A percentile compares a stretch with the other conserved stretches of the same genome.
These are phyloP conservation scores for Penicillium italicum DNA, from an alignment of 2,329 filamentous ascomycete species.

Conservation along the genomic window DNA sequence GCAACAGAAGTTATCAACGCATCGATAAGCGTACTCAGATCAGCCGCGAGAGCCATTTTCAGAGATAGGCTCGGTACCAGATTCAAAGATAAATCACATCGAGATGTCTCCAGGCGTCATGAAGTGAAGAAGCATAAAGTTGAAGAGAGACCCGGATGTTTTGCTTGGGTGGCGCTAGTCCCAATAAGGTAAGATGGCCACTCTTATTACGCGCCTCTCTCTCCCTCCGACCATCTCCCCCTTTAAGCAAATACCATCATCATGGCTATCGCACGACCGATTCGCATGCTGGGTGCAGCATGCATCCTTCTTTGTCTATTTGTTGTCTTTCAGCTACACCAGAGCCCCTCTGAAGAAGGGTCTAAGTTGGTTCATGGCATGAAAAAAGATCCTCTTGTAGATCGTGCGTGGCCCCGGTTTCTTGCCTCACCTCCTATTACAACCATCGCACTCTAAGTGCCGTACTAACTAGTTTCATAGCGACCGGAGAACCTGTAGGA, in stretches of 20 bases:
- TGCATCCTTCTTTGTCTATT: slow-evolving; percentile 73
- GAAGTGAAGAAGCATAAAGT: neutral
- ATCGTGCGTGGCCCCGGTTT: slow-evolving; percentile 60
- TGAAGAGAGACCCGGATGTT: slow-evolving; percentile 9
- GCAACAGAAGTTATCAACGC: slow-evolving; percentile 66
- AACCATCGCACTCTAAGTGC: neutral
- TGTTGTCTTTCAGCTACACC: slow-evolving; percentile 72
- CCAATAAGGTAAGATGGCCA: slow-evolving; percentile 24
- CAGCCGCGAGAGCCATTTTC: slow-evolving; percentile 67
- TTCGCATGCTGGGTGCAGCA: slow-evolving; percentile 71
- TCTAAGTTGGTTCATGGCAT: slow-evolving; percentile 55
- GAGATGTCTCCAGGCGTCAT: neutral
- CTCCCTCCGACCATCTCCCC: slow-evolving; percentile 13
- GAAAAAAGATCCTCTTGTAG: slow-evolving; percentile 77
- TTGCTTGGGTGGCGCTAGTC: slow-evolving; percentile 23
- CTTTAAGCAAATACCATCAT: slow-evolving; percentile 27
- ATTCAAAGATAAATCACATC: neutral
- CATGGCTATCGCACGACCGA: slow-evolving; percentile 83
- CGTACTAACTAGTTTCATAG: slow-evolving; percentile 46
- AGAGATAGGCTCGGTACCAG: neutral
- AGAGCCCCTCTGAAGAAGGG: slow-evolving; percentile 46
- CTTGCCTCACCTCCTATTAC: slow-evolving; percentile 10
- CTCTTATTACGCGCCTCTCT: slow-evolving; percentile 12
- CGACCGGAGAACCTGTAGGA: slow-evolving; percentile 77
- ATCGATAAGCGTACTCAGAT: slow-evolving; percentile 62